Evolutionary conservation across 345 rosid species (phyloP).

Genomic region (Boechera divaricarpa): DNA sequence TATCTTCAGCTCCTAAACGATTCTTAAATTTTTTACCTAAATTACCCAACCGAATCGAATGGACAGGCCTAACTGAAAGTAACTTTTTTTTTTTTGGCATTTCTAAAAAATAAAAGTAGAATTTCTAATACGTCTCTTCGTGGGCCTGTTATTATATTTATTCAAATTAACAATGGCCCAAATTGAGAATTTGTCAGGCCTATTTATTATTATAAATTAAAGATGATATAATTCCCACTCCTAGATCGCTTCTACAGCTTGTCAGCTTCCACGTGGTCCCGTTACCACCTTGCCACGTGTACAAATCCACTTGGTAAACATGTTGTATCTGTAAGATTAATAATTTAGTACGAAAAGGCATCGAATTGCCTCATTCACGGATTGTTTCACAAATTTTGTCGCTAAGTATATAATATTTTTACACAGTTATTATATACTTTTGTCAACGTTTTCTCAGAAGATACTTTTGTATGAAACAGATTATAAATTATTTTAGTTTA

Average conservation of each 20-base stretch:
- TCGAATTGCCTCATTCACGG: slow-evolving; percentile 41
- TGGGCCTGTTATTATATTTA: too few relatives aligned
- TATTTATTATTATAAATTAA: too few relatives aligned
- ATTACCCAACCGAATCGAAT: too few relatives aligned
- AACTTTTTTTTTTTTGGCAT: too few relatives aligned
- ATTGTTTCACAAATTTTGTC: slow-evolving; percentile 20
- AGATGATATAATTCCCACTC: too few relatives aligned
- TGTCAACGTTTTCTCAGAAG: not conserved
- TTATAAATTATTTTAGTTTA: not conserved
- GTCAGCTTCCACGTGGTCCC: slow-evolving; percentile 29
- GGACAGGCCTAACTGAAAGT: too few relatives aligned
- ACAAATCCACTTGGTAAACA: slow-evolving; percentile 21
- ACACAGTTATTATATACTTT: not conserved
- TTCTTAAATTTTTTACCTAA: too few relatives aligned
- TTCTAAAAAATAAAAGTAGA: too few relatives aligned
- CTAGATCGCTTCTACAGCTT: not conserved
- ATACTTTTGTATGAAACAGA: not conserved
- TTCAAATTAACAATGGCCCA: too few relatives aligned
- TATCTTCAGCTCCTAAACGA: too few relatives aligned
- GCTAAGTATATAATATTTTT: not conserved
- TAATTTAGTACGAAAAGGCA: slow-evolving; percentile 37
- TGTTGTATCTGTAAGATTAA: slow-evolving; percentile 27
- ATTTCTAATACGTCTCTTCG: too few relatives aligned
- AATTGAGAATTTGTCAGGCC: too few relatives aligned
- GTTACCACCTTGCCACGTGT: not conserved